Evolutionary conservation across 2,329 filamentous ascomycete genomes (phyloP), one percentile per base, ranked within the genome.

Genomic region (Cryphonectria parasitica): DNA sequence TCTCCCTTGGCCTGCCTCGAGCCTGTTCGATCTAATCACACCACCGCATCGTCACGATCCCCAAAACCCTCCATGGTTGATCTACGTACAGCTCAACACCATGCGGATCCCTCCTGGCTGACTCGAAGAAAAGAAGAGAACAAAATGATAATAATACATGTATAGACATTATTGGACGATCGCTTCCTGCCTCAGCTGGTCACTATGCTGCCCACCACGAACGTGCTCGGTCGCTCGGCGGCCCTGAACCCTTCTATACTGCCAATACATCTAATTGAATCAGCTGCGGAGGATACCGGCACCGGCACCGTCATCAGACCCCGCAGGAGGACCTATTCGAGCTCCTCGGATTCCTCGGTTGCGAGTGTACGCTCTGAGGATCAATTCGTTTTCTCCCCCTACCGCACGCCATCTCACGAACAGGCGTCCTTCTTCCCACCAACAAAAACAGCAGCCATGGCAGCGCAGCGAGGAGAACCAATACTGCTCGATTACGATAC

Each of bases 341-440:
- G 79, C 75, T 84, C 84, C 17, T 85, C 85, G 56, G 83, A 85
- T 61, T 79, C 77, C 74, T 80, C 78, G 43, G 77, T 76, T 17
- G 71, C 74, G 31, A 75, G 75, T 49, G 73, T 75, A 45, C 70
- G 73, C 22, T 74, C 77, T 68, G 79, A 81, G 58, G 80, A 82
- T 43, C 76, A 74, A 56, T 77, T 81, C 58, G 71, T 79, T 66
- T 79, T 82, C 73, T 83, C 81, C 43, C 78, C 78, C 36, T 74
- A 75, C 68, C 74, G 75, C 7, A 80, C 80, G 19, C 80, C 80
- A 11, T 63, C 69, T 11, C 75, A 76, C 64, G 64, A 74, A 28
- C 68, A 43, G 39, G 67, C 41, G 49, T 70, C 49, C 66, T 75
- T 45, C 64, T 75, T 52, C 52, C 64, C 69, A 54, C 25, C 62